Conservation (phyloP, 2,329 filamentous ascomycete genomes). For the Ophiognomonia clavigignenti-juglandacearum region DNA sequence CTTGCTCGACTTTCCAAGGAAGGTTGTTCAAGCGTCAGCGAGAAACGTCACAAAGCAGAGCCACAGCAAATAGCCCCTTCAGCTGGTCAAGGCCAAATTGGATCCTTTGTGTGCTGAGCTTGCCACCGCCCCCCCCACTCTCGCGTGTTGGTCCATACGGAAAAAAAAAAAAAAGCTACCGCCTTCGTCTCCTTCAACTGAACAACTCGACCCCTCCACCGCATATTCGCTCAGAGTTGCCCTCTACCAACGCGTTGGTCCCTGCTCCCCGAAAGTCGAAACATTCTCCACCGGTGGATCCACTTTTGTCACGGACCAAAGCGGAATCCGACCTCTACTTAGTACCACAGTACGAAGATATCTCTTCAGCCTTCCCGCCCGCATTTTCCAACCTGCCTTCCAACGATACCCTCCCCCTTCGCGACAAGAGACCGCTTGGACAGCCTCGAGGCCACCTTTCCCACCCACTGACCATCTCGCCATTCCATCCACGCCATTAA, state of each 20-base stretch:
- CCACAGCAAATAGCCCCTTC: too few species aligned
- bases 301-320: neutral
- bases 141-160: neutral
- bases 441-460: neutral
- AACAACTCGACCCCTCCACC: too few species aligned
- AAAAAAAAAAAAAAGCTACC: neutral
- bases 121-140: slow-evolving; percentile 1
- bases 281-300: slow-evolving; percentile 3
- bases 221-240: too few species aligned
- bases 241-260: slow-evolving; percentile 5
- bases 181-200: slow-evolving; percentile 10
- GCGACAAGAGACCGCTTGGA: neutral
- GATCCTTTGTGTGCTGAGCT: neutral
- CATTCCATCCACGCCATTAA: neutral
- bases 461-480: neutral
- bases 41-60: too few species aligned
- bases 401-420: neutral
- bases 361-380: neutral
- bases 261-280: slow-evolving; percentile 9
- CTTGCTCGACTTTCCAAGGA: too few species aligned
- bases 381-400: neutral
- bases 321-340: neutral
- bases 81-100: neutral
- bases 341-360: neutral
- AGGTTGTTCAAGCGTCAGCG: too few species aligned